Base-by-base conservation (phyloP, 2,329 filamentous ascomycete species). In the Diaporthe citrichinensis region DNA sequence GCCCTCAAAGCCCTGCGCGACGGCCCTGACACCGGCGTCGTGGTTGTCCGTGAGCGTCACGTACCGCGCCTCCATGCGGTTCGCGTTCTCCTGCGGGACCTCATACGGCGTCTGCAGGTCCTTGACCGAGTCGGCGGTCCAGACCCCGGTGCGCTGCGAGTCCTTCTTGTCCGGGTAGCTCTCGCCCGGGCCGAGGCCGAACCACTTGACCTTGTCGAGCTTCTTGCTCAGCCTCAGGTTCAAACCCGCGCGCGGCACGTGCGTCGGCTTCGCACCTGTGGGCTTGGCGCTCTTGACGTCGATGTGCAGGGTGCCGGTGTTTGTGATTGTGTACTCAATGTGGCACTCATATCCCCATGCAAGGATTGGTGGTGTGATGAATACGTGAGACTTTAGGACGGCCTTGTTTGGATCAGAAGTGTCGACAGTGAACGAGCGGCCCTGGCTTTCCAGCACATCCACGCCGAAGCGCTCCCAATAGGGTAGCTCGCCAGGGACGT, bases 21-120 rank as follows among this genome's bases (percentile, higher is more conserved):
- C 78, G 14, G 82, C 82, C 46, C 81, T 77, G 41, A 86, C 74
- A 23, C 84, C 81, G 9, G 76, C 77, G 10, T 79, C 81, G 34
- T 81, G 80, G 20, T 76, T 76, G 72, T 81, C 80, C 10, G 74
- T 71, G 31, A 82, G 74, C 4, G 74, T 79, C 9, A 93, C 82
- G 89, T 90, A 94, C 9, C 89, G 85, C 0, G 89, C 90, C 46
- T 90, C 90, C 73, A 89, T 90, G 20, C 90, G 86, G 80, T 94
- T 94, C 1, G 91, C 91, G 71, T 89, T 90, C 78, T 94, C 92
- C 80, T 94, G 92, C 0, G 92, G 92, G 31, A 91, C 90, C 25
- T 94, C 92, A 79, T 93, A 94, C 1, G 86, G 84, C 0, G 88
- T 87, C 79, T 89, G 88, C 36, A 94, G 85, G 0, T 88, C 86